A percentile compares a stretch with the other conserved stretches of the same genome.
Conservation (phyloP, 495 filamentous ascomycete species). For the Penicillium turbatum region DNA sequence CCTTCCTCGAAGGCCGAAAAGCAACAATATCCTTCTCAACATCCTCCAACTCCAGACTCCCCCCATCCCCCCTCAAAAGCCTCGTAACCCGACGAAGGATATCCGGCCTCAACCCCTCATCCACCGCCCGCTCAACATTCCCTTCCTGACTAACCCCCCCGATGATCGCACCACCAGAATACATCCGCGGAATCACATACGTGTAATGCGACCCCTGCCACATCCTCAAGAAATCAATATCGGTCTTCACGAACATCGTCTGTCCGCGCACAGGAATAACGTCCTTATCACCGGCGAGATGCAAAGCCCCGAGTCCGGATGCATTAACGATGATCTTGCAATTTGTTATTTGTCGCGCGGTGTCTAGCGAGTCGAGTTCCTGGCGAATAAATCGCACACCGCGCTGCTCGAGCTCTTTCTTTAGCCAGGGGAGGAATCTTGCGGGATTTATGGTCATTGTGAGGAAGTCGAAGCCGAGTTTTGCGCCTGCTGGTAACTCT, state of each 20-base stretch:
- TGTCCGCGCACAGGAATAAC: constrained; percentile 16
- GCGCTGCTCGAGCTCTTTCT: constrained; percentile 7
- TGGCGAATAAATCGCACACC: constrained; percentile 13
- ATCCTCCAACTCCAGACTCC: constrained; percentile 1
- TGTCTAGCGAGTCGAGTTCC: constrained; percentile 5
- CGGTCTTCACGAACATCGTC: constrained; percentile 16
- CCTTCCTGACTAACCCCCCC: constrained; percentile 15
- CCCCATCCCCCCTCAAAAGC: neutral
- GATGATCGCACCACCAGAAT: constrained; percentile 13
- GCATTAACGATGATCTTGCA: constrained; percentile 13
- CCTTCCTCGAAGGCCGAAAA: constrained; percentile 15
- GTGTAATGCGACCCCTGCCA: constrained; percentile 18
- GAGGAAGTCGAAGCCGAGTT: constrained; percentile 12
- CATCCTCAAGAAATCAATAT: constrained; percentile 14
- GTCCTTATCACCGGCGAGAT: constrained; percentile 12
- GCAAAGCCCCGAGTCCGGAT: constrained; percentile 9
- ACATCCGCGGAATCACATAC: constrained; percentile 19
- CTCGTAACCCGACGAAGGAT: constrained; percentile 9
- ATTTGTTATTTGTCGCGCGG: constrained; percentile 6
- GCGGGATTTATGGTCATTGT: constrained; percentile 19
- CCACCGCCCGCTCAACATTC: constrained; percentile 9
- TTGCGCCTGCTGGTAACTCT: constrained; percentile 5
- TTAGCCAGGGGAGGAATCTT: constrained; percentile 12
- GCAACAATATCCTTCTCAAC: constrained; percentile 11
- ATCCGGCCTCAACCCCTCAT: constrained; percentile 8